phyloP scores from a whole-genome alignment of 176 grass and related monocot genomes.

The Cenchrus fungigraminus region DNA sequence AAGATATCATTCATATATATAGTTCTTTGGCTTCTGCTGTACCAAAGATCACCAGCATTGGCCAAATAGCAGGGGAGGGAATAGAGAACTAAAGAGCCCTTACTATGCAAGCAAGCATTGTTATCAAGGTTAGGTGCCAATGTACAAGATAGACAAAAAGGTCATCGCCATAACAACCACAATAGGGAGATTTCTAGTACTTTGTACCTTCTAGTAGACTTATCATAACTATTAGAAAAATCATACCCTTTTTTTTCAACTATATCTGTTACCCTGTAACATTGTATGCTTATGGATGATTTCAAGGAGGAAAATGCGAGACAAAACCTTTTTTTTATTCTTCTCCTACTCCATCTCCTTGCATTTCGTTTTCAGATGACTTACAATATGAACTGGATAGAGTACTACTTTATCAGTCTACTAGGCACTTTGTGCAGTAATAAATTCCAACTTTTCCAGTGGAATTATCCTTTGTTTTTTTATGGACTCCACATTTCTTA shows the following conservation, averaged over 20 bases:
- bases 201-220: constrained; percentile 21
- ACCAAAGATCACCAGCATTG: constrained; percentile 25
- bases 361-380: neutral
- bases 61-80: constrained; percentile 23
- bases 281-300: neutral
- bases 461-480: constrained; percentile 12
- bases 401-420: neutral
- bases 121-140: constrained; percentile 59
- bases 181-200: constrained; percentile 33
- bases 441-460: constrained; percentile 17
- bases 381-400: constrained; percentile 26
- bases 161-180: constrained; percentile 47
- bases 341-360: neutral
- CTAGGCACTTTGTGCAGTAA: neutral
- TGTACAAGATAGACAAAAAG: constrained; percentile 44
- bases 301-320: neutral
- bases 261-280: neutral
- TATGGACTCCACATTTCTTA: constrained; percentile 19
- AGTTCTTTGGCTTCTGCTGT: constrained; percentile 14
- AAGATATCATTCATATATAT: constrained; percentile 32
- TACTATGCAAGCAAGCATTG: constrained; percentile 55
- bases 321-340: neutral
- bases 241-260: neutral
- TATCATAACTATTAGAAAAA: constrained; percentile 21
- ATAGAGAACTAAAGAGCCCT: constrained; percentile 23